These are phyloP conservation scores for Neurospora cerealis DNA, from an alignment of 495 filamentous ascomycete genomes.

Conservation along the genomic window DNA sequence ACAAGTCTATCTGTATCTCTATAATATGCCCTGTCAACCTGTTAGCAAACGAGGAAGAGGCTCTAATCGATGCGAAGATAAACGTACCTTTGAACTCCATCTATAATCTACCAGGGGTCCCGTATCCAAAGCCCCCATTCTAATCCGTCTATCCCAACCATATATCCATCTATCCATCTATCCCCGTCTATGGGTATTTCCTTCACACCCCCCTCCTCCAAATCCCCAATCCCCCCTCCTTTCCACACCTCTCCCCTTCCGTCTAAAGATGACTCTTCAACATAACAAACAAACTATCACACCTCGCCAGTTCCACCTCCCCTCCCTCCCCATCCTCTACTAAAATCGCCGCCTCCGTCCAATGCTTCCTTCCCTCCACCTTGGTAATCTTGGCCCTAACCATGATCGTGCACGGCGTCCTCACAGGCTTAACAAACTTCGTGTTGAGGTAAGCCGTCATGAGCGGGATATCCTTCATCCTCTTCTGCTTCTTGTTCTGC, in stretches of 20 bases:
- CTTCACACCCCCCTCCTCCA: too few relatives aligned
- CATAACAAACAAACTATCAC: constrained; percentile 36
- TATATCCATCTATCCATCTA: not conserved
- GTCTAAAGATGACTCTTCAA: constrained; percentile 15
- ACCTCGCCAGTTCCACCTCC: constrained; percentile 32
- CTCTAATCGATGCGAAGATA: not conserved
- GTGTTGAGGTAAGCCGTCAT: constrained; percentile 53
- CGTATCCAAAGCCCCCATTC: not conserved
- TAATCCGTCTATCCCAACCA: not conserved
- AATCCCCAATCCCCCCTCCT: too few relatives aligned
- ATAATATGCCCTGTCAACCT: not conserved
- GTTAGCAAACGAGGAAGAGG: not conserved
- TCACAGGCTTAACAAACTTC: constrained; percentile 42
- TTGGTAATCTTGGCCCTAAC: constrained; percentile 33
- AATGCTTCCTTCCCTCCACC: constrained; percentile 37
- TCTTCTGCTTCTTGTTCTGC: constrained; percentile 30
- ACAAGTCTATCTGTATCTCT: not conserved
- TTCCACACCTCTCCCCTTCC: too few relatives aligned
- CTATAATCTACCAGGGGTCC: not conserved
- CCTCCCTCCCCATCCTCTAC: constrained; percentile 25
- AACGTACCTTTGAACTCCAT: not conserved
- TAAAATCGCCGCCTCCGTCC: constrained; percentile 31
- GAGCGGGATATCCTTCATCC: constrained; percentile 9
- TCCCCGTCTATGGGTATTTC: not conserved
- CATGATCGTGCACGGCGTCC: constrained; percentile 43